phyloP scores from a whole-genome alignment of 495 filamentous ascomycete species.

The Rusavskia elegans region DNA sequence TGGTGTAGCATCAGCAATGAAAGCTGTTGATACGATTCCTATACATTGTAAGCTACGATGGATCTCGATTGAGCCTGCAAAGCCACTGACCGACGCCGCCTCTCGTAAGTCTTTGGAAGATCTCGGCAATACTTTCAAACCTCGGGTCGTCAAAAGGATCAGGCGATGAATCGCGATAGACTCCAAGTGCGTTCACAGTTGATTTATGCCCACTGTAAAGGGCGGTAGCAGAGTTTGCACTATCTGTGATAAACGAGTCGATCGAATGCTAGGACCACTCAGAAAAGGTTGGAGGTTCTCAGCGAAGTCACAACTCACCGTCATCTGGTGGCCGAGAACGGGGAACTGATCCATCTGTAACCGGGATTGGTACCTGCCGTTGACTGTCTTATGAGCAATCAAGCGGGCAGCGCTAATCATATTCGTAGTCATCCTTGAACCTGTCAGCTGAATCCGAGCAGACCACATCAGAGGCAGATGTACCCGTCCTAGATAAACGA shows the following conservation, averaged over 20 bases:
- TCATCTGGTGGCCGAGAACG: slow-evolving; percentile 53
- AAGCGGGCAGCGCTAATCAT: slow-evolving; percentile 61
- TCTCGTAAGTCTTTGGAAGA: slow-evolving; percentile 45
- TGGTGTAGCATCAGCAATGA: slow-evolving; percentile 58
- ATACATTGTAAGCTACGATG: neutral
- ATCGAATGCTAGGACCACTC: slow-evolving; percentile 36
- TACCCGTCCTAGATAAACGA: neutral
- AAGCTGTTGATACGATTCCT: slow-evolving; percentile 47
- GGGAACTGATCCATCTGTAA: slow-evolving; percentile 59
- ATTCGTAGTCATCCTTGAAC: slow-evolving; percentile 60
- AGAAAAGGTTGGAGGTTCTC: too few species aligned
- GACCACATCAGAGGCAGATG: neutral
- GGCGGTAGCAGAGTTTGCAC: slow-evolving; percentile 58
- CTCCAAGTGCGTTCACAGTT: slow-evolving; percentile 54
- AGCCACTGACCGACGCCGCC: slow-evolving; percentile 24
- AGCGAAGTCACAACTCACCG: neutral
- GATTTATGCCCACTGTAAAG: slow-evolving; percentile 63
- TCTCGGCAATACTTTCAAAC: slow-evolving; percentile 60
- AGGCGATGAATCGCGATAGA: slow-evolving; percentile 52
- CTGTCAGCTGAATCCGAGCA: neutral
- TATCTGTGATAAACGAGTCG: slow-evolving; percentile 63
- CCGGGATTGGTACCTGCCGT: slow-evolving; percentile 53
- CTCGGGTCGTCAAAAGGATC: slow-evolving; percentile 58
- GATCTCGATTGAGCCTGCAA: neutral
- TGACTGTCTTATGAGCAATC: slow-evolving; percentile 57